A percentile compares a stretch with the other conserved stretches of the same genome.
phyloP scores from a whole-genome alignment of 75 land plant genomes.

The Adiantum capillusveneris region DNA sequence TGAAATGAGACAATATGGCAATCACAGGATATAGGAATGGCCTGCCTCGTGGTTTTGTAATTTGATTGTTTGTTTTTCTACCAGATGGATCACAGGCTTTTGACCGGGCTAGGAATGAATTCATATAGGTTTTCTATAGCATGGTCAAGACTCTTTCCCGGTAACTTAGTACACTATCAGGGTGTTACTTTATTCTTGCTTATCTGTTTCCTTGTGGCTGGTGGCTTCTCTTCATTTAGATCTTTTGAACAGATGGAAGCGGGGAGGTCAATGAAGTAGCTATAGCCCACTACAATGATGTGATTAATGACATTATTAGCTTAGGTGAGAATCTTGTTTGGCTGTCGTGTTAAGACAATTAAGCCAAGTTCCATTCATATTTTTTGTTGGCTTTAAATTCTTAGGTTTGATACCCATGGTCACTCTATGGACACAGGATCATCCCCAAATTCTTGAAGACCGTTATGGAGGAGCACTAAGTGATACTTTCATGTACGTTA shows the following conservation, averaged over 20 bases:
- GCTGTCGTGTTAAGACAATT: background rate
- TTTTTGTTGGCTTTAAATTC: background rate
- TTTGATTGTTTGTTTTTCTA: too few relatives aligned
- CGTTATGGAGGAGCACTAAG: background rate
- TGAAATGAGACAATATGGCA: too few relatives aligned
- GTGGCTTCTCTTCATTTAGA: too few relatives aligned
- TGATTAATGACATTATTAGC: conserved; percentile 1
- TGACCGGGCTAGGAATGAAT: conserved; percentile 2
- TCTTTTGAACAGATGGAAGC: conserved; percentile 2
- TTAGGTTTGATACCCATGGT: conserved; percentile 6
- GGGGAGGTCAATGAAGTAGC: conserved; percentile 3
- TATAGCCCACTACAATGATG: conserved; percentile 4
- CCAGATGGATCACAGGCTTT: background rate
- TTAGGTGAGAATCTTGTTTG: background rate
- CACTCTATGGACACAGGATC: conserved; percentile 6
- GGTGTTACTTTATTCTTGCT: background rate
- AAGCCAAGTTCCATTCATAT: background rate
- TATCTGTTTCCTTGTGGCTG: background rate
- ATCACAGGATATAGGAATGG: too few relatives aligned
- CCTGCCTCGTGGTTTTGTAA: too few relatives aligned
- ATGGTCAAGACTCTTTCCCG: background rate
- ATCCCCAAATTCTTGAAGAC: background rate
- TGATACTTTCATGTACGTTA: conserved; percentile 1
- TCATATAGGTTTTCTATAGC: conserved; percentile 1
- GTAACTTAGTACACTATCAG: background rate